Base-by-base conservation (phyloP, 2,329 filamentous ascomycete genomes). In the Rasamsonia emersonii region DNA sequence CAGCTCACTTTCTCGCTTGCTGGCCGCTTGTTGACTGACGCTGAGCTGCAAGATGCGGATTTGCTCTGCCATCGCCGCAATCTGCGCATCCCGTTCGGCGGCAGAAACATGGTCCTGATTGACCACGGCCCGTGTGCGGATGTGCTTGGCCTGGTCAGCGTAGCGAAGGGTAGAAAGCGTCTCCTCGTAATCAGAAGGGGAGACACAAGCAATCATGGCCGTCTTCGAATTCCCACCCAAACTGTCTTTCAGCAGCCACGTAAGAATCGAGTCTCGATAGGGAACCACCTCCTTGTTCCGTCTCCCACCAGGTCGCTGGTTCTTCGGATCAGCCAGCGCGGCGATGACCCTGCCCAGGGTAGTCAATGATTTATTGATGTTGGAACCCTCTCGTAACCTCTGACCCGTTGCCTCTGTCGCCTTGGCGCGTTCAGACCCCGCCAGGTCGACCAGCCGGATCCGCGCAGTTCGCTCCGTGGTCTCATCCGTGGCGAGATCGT, bases 321-420 rank as follows among this genome's bases (percentile, higher is more conserved):
- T 65, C 56, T 85, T 85, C 2, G 75, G 73, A 46, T 82, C 78
- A 3, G 82, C 84, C 17, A 98, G 72, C 2, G 91, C 89, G 18
- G 88, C 89, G 56, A 98, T 98, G 29, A 98, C 91, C 32, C 91
- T 81, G 3, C 91, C 91, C 7, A 98, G 75, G 0, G 91, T 96
- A 1, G 89, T 95, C 21, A 98, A 75, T 7, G 89, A 96, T 63
- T 96, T 95, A 71, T 98, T 98, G 74, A 98, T 98, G 58, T 96
- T 95, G 50, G 85, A 89, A 30, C 91, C 91, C 62, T 98, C 91
- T 36, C 89, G 80, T 14, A 98, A 73, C 18, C 91, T 79, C 47
- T 82, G 79, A 9, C 91, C 91, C 0, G 88, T 96, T 2, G 91
- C 91, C 62, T 96, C 89, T 21, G 91, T 98, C 1, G 86, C 79